These are phyloP conservation scores for Evernia prunastri DNA, from an alignment of 495 filamentous ascomycete species.

Conservation along the genomic window DNA sequence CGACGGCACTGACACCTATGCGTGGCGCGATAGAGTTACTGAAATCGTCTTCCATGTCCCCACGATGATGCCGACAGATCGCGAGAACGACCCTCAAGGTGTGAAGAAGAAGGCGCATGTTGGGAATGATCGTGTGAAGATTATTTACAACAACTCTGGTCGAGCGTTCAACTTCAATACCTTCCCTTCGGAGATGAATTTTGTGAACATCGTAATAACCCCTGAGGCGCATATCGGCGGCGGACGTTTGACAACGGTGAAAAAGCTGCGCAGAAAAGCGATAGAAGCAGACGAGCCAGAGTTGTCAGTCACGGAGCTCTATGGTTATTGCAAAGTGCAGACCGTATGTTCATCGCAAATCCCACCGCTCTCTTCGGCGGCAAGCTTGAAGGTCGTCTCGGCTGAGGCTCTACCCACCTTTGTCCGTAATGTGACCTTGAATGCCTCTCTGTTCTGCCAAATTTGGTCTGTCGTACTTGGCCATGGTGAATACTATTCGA, in stretches of 20 bases:
- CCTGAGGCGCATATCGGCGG: conserved; percentile 58
- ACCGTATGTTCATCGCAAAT: conserved; percentile 79
- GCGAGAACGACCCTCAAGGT: conserved; percentile 65
- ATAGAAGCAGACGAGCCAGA: conserved; percentile 22
- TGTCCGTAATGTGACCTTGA: conserved; percentile 83
- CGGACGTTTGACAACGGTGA: conserved; percentile 28
- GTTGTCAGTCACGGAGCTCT: conserved; percentile 15
- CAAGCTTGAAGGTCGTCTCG: conserved; percentile 78
- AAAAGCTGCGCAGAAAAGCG: neutral
- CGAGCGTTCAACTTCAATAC: conserved; percentile 81
- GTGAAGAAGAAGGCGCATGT: conserved; percentile 89
- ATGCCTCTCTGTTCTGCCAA: conserved; percentile 84
- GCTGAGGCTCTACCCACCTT: conserved; percentile 74
- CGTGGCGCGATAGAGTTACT: conserved; percentile 89
- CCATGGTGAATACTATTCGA: conserved; percentile 72
- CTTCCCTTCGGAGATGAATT: conserved; percentile 89
- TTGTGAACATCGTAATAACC: conserved; percentile 90
- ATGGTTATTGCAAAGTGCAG: conserved; percentile 69
- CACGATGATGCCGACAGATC: conserved; percentile 91
- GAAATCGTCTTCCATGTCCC: conserved; percentile 94
- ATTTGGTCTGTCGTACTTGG: conserved; percentile 77
- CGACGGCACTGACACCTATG: conserved; percentile 81
- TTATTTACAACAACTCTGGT: conserved; percentile 95
- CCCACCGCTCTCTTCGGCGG: conserved; percentile 81
- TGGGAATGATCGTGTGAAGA: conserved; percentile 96